Percentiles rank a stretch among this genome's conserved stretches.
These are phyloP conservation scores for Penicillium freii DNA, from an alignment of 2,329 filamentous ascomycete genomes.

Conservation along the genomic window DNA sequence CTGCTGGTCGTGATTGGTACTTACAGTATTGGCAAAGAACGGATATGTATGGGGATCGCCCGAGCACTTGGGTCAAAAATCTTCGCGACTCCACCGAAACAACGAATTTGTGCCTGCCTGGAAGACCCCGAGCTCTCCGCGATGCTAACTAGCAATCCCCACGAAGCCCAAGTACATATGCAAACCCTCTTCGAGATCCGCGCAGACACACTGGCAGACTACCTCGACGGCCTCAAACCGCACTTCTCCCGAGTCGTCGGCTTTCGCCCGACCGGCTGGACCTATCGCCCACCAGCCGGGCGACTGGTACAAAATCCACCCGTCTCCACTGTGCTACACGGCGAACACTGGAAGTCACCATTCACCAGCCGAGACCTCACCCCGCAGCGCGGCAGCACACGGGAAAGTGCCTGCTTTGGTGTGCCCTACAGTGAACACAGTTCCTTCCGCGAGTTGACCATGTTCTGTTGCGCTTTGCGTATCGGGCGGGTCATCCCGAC, in stretches of 20 bases:
- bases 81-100: constrained; percentile 78
- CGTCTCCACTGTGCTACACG: constrained; percentile 64
- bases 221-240: constrained; percentile 74
- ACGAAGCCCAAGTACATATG: constrained; percentile 94
- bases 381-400: constrained; percentile 79
- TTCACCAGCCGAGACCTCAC: constrained; percentile 71
- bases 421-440: constrained; percentile 97
- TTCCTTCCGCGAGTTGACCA: constrained; percentile 87
- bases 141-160: constrained; percentile 74
- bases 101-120: constrained; percentile 77
- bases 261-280: constrained; percentile 93
- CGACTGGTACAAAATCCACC: constrained; percentile 62
- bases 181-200: constrained; percentile 93
- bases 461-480: constrained; percentile 83
- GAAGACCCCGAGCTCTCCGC: constrained; percentile 78
- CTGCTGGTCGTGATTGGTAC: constrained; percentile 92
- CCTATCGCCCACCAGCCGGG: constrained; percentile 70
- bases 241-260: constrained; percentile 85
- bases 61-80: constrained; percentile 83
- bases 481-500: constrained; percentile 92
- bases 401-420: constrained; percentile 81
- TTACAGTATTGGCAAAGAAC: constrained; percentile 97
- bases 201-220: constrained; percentile 84
- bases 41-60: constrained; percentile 90
- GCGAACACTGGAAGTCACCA: constrained; percentile 69